Conservation (phyloP, 2,329 filamentous ascomycete species). For the Cladosporium oxysporum region DNA sequence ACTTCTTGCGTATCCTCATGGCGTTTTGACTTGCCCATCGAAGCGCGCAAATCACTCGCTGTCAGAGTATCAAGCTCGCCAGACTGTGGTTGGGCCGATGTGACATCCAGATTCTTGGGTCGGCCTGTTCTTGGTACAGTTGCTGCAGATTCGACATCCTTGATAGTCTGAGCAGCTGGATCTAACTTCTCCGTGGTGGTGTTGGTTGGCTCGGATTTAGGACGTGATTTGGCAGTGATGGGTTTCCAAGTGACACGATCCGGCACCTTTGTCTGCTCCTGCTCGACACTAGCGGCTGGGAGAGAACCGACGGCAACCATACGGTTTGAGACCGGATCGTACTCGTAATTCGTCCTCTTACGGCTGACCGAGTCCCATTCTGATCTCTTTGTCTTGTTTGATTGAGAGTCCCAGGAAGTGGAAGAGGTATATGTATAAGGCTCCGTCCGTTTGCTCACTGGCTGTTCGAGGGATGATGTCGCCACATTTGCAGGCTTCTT, state of each 20-base stretch:
- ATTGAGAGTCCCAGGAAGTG: constrained; percentile 37
- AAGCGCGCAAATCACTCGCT: constrained; percentile 45
- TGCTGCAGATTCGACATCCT: neutral
- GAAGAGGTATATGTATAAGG: constrained; percentile 32
- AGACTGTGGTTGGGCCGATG: neutral
- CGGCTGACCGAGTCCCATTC: constrained; percentile 38
- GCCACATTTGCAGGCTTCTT: neutral
- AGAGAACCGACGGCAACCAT: constrained; percentile 36
- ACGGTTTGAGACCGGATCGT: constrained; percentile 42
- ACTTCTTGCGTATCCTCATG: neutral
- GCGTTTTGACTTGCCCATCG: constrained; percentile 39
- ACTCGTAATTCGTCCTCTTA: constrained; percentile 34
- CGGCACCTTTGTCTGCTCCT: neutral
- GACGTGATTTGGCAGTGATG: neutral
- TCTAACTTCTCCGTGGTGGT: neutral
- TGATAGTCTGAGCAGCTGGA: neutral
- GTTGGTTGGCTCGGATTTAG: neutral
- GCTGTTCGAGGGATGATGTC: constrained; percentile 7
- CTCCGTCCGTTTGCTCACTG: constrained; percentile 21
- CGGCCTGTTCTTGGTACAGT: neutral
- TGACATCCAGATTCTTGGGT: neutral
- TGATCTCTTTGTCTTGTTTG: constrained; percentile 31
- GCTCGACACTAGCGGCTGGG: neutral
- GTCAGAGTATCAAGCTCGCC: constrained; percentile 45
- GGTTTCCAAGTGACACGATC: constrained; percentile 2